Base-by-base conservation (phyloP, 306 rosid species). In the Parietaria judaica region DNA sequence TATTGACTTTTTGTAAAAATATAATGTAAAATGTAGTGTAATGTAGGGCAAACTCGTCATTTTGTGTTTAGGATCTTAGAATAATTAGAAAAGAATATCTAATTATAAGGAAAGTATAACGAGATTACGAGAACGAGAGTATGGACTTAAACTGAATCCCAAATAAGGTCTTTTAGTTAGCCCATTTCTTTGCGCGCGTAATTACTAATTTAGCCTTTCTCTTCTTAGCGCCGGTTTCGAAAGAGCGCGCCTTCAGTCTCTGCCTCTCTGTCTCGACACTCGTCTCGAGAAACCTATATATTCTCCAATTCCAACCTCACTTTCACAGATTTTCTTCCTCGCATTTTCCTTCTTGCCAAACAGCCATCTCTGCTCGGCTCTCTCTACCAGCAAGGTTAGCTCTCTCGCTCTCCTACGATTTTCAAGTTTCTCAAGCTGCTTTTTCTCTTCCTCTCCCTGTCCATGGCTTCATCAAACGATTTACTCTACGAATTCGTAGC, bases 391-490 rank as follows among this genome's bases (percentile, higher is more conserved):
- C 36, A 35, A 61, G 66, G 58, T 34, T 6, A 47, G 31, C 31
- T 68, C 64, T 57, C 38, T 50, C n/a, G 13, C 61, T 59, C 67
- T 62, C 68, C 8, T 44, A 34, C 70, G 57, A 12, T 44, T 13
- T 16, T 7, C 8, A 56, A 36, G 23, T 38, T 55, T n/a, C 64
- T 64, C 49, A 63, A 54, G 10, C 53, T 38, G 38, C 59, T 5
- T 59, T 14, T 6, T 17, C 64, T 48, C 14, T 11, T 14, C 31
- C 36, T 6, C 15, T 59, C 51, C 3, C 17, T 52, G 12, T 59
- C 51, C 3, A 36, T 52, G 12, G 45, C 15, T 58, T 46, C 50
- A 39, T 16, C 34, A 3, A 44, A 51, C 39, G 50, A 44, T 47
- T 41, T 63, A 39, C 60, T 46, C 51, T 16, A 31, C 8, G 3